Conservation (phyloP, 2,329 filamentous ascomycete species). For the Ophiostoma novo-ulmi region DNA sequence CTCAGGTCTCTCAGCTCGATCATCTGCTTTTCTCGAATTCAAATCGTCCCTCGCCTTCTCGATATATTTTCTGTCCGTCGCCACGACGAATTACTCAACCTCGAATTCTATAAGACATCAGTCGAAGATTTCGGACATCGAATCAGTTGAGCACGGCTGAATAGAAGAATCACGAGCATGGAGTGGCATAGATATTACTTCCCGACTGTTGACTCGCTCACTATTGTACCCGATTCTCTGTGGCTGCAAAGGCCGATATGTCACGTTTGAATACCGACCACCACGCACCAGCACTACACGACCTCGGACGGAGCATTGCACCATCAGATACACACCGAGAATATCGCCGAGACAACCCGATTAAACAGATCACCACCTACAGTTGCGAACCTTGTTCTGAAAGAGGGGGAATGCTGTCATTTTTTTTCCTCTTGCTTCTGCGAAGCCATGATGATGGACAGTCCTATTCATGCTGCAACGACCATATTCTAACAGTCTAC, state of each 20-base stretch:
- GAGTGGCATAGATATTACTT: too few species aligned
- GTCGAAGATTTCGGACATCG: background rate
- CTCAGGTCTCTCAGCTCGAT: background rate
- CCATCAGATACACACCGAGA: background rate
- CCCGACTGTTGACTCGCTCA: background rate
- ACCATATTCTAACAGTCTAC: conserved; percentile 26
- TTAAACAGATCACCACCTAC: background rate
- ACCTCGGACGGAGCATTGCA: background rate
- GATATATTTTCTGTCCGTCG: background rate
- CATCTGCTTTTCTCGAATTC: background rate
- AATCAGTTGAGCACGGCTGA: background rate
- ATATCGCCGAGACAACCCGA: too few species aligned
- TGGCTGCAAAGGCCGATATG: background rate
- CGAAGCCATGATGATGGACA: background rate
- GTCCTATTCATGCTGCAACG: background rate
- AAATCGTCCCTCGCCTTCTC: background rate
- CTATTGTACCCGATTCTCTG: background rate
- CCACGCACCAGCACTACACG: background rate
- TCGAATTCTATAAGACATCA: background rate
- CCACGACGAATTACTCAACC: background rate
- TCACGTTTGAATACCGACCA: background rate
- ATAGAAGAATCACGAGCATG: too few species aligned
- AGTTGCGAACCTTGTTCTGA: background rate
- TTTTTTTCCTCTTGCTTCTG: conserved; percentile 29
- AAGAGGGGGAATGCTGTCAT: conserved; percentile 14